Evolutionary conservation across 2,329 filamentous ascomycete genomes (phyloP).

Genomic region (Beauveria bassiana): DNA sequence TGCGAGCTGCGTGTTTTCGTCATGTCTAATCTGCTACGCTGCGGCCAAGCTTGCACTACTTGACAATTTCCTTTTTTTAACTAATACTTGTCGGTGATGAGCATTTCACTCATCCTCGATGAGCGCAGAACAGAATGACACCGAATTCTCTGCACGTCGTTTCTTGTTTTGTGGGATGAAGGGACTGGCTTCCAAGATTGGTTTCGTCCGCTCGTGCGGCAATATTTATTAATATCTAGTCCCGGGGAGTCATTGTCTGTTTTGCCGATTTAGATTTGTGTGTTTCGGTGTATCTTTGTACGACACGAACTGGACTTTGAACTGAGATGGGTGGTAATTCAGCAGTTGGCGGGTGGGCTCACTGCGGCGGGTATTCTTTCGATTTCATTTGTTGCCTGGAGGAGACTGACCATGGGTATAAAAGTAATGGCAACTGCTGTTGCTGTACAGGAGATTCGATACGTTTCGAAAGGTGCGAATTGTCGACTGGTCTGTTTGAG

Average conservation of each 20-base stretch:
- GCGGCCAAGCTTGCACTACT: background rate
- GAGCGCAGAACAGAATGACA: background rate
- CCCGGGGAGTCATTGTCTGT: background rate
- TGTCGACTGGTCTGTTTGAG: background rate
- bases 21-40: background rate
- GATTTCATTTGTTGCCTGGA: conserved; percentile 3
- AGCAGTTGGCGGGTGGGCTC: background rate
- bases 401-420: conserved; percentile 5
- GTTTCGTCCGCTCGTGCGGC: background rate
- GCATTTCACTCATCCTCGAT: background rate
- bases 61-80: background rate
- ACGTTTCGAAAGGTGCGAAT: background rate
- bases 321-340: conserved; percentile 4
- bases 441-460: background rate
- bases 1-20: background rate
- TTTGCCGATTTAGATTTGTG: conserved; percentile 16
- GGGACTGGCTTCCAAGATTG: background rate
- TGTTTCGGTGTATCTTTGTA: conserved; percentile 14
- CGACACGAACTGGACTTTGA: conserved; percentile 8
- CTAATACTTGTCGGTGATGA: background rate
- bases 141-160: background rate
- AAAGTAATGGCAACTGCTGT: background rate
- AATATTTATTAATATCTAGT: background rate
- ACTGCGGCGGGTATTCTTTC: background rate
- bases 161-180: background rate